Percentiles rank a stretch among this genome's conserved stretches.
These are phyloP conservation scores for Oryza australiensis DNA, from an alignment of 176 grass and related monocot species.

Conservation along the genomic window DNA sequence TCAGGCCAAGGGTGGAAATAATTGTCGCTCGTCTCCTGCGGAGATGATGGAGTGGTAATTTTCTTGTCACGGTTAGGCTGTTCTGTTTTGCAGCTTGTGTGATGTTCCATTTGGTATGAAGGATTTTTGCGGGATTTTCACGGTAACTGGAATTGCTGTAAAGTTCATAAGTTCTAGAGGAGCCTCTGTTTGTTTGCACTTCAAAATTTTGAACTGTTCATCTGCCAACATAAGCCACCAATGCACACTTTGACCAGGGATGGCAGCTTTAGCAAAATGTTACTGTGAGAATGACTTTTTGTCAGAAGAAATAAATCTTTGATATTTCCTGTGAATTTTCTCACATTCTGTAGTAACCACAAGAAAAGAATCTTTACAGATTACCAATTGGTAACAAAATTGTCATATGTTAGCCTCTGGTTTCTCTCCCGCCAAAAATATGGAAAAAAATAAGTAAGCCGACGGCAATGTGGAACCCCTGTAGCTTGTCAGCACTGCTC, in stretches of 20 bases:
- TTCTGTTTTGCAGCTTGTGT: neutral
- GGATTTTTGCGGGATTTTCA: neutral
- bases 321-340: neutral
- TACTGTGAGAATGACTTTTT: neutral
- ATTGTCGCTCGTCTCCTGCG: neutral
- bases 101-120: neutral
- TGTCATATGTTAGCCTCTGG: conserved; percentile 31
- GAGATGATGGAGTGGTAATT: neutral
- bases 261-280: neutral
- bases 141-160: neutral
- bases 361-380: conserved; percentile 43
- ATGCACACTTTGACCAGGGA: neutral
- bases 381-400: conserved; percentile 52
- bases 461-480: neutral
- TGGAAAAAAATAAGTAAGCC: conserved; percentile 10
- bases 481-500: conserved; percentile 37
- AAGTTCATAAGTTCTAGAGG: neutral
- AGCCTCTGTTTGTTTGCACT: neutral
- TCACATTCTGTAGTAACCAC: conserved; percentile 2
- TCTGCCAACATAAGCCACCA: neutral
- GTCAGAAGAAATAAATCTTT: neutral
- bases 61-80: too few species aligned
- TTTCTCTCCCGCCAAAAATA: conserved; percentile 58
- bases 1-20: neutral
- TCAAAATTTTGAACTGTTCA: neutral